Evolutionary conservation across 2,329 filamentous ascomycete genomes (phyloP), one percentile per base, ranked within the genome.

Genomic region (Sclerotinia minor): DNA sequence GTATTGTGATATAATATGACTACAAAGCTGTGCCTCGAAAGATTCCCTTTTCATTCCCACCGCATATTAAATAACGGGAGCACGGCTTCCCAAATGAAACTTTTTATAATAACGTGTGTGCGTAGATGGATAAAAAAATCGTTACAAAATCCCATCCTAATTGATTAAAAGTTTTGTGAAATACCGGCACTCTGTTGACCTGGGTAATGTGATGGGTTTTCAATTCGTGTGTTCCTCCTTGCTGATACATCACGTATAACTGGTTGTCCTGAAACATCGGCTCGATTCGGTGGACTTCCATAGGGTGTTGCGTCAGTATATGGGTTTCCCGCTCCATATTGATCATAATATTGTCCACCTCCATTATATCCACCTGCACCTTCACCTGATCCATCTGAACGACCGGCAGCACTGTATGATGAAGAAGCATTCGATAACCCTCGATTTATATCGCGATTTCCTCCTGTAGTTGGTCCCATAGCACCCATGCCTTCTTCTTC

Each of bases 391-490:
- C 84, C 85, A 68, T 90, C 88, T 0, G 94, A 97, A 69, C 87
- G 87, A 55, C 87, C 89, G 9, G 88, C 91, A 17, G 89, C 90
- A 71, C 94, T 97, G 81, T 98, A 99, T 1, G 92, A 94, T 0
- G 95, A 98, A 0, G 95, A 99, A 7, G 95, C 95, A 76, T 98
- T 98, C 7, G 94, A 98, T 2, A 92, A 89, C 1, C 95, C 95
- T 65, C 95, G 90, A 72, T 91, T 92, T 47, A 98, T 91, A 72
- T 92, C 92, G 64, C 87, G 84, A 78, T 90, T 89, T 70, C 86
- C 85, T 67, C 86, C 83, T 35, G 89, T 84, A 19, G 86, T 83
- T 17, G 92, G 90, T 3, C 92, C 92, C 80, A 97, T 89, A 53
- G 89, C 92, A 64, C 91, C 92, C 49, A 97, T 85, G 57, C 92